Percentiles rank a stretch among this genome's conserved stretches.
phyloP scores from a whole-genome alignment of 371 early-diverging fungal species.

The Umbelopsis sp. region DNA sequence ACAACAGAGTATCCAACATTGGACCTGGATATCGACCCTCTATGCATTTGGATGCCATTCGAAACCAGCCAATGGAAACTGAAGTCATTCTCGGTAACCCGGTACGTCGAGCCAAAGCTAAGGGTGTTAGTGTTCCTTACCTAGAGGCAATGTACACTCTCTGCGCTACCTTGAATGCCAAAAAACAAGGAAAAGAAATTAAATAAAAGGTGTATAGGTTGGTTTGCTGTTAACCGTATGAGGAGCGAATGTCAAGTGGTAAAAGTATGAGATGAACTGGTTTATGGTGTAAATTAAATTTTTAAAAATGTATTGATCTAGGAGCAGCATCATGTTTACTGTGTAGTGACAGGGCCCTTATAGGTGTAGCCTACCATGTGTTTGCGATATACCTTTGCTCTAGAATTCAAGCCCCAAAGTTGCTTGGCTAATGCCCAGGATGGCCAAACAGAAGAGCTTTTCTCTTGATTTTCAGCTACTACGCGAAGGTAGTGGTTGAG shows the following conservation, averaged over 20 bases:
- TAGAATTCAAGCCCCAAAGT: not conserved
- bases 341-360: not conserved
- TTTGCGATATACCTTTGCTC: not conserved
- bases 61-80: slow-evolving; percentile 63
- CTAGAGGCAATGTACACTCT: slow-evolving; percentile 48
- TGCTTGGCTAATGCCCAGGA: not conserved
- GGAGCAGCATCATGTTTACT: too few relatives aligned
- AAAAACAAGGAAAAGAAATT: slow-evolving; percentile 22
- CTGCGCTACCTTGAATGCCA: slow-evolving; percentile 28
- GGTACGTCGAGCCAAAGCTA: slow-evolving; percentile 58
- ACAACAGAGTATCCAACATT: slow-evolving; percentile 48
- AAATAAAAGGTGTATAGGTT: not conserved
- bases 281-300: too few relatives aligned
- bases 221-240: not conserved
- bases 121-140: slow-evolving; percentile 44
- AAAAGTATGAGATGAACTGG: too few relatives aligned
- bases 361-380: not conserved
- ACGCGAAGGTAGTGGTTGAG: not conserved
- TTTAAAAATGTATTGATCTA: too few relatives aligned
- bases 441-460: not conserved
- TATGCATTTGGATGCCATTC: slow-evolving; percentile 68
- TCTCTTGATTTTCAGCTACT: not conserved
- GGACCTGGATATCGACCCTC: slow-evolving; percentile 65
- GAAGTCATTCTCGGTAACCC: slow-evolving; percentile 70
- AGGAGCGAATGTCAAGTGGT: too few relatives aligned